These are phyloP conservation scores for Tulasnella sp. DNA, from an alignment of 768 basidiomycete genomes.

Conservation along the genomic window DNA sequence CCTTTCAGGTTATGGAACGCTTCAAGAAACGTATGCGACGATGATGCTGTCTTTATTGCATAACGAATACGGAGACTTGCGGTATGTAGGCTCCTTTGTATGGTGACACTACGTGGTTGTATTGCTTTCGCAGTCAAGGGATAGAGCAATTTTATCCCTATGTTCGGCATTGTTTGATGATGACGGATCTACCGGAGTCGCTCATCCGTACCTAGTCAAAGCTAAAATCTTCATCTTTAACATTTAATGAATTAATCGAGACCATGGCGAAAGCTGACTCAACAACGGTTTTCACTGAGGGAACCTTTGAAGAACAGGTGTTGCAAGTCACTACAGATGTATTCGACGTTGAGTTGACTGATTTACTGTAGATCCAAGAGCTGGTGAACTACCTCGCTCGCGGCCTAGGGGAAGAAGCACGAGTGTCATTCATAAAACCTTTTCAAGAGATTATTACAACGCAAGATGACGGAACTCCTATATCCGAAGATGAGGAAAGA, in stretches of 20 bases:
- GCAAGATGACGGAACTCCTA: slow-evolving; percentile 39
- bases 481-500: slow-evolving; percentile 41
- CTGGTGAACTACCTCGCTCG: slow-evolving; percentile 61
- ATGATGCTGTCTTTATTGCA: too few relatives aligned
- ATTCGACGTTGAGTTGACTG: not conserved
- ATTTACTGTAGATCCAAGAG: slow-evolving; percentile 48
- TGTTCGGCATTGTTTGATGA: too few relatives aligned
- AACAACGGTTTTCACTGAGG: slow-evolving; percentile 74
- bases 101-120: too few relatives aligned
- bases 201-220: too few relatives aligned
- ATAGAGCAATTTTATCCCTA: too few relatives aligned
- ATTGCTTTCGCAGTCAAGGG: too few relatives aligned
- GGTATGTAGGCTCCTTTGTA: too few relatives aligned
- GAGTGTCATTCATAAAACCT: slow-evolving; percentile 44
- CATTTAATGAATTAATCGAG: too few relatives aligned
- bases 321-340: not conserved
- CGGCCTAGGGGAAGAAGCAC: slow-evolving; percentile 54
- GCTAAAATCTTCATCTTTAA: too few relatives aligned
- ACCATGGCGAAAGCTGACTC: slow-evolving; percentile 64
- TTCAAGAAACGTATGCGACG: slow-evolving; percentile 84
- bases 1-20: slow-evolving; percentile 78
- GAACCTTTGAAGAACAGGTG: slow-evolving; percentile 81
- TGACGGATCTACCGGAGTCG: too few relatives aligned
- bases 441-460: slow-evolving; percentile 48
- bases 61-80: too few relatives aligned